phyloP scores from a whole-genome alignment of 768 basidiomycete species.

The Pulveroboletus sp. region DNA sequence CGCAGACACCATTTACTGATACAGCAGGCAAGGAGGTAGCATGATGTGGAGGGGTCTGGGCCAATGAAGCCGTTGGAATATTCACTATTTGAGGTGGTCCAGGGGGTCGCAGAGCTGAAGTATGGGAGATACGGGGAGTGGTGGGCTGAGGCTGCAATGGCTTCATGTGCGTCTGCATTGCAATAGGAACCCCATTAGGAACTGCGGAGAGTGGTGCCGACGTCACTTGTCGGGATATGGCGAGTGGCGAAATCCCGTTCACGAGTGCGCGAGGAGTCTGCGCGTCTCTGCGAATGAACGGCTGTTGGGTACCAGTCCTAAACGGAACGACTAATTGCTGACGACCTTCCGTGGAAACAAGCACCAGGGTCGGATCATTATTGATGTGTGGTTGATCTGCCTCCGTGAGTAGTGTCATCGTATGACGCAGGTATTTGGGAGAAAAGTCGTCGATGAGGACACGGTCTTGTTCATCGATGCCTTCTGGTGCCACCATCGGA shows the following conservation, averaged over 20 bases:
- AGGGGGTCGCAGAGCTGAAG: constrained; percentile 34
- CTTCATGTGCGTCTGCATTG: constrained; percentile 57
- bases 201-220: constrained; percentile 23
- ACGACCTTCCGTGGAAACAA: constrained; percentile 46
- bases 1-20: constrained; percentile 33
- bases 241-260: constrained; percentile 26
- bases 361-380: constrained; percentile 46
- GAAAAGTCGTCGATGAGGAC: constrained; percentile 69
- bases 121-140: constrained; percentile 53
- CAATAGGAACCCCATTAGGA: constrained; percentile 48
- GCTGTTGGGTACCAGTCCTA: constrained; percentile 30
- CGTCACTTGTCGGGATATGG: constrained; percentile 18
- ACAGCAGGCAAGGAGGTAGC: constrained; percentile 21
- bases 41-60: constrained; percentile 35
- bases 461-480: constrained; percentile 65
- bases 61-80: constrained; percentile 26
- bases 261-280: constrained; percentile 20
- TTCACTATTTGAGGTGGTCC: constrained; percentile 32
- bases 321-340: constrained; percentile 49
- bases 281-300: constrained; percentile 24
- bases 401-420: constrained; percentile 55
- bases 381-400: constrained; percentile 45
- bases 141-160: constrained; percentile 50
- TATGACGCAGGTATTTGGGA: constrained; percentile 50
- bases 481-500: constrained; percentile 50